Base-by-base conservation (phyloP, 148 eudicot species). In the Chenopodium suecicum region DNA sequence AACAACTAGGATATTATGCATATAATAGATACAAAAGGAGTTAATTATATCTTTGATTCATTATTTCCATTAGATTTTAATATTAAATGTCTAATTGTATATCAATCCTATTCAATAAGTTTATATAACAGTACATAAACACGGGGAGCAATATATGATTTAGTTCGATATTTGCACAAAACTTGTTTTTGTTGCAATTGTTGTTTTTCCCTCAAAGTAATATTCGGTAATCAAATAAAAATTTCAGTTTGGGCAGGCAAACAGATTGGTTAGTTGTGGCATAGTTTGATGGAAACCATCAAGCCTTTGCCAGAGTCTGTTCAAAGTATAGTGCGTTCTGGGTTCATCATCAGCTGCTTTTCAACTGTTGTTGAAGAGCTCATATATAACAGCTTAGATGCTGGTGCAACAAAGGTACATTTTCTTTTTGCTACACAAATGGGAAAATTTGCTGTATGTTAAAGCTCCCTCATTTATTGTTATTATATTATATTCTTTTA, bases 341-440 rank as follows among this genome's bases (percentile, higher is more conserved):
- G 97, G 23, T 82, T 89, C 74, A 85, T 96, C 79, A 77, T 96
- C 77, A 88, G 85, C 72, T 91, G 89, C 82, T 81, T 96, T 80
- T 82, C 91, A 17, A 90, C 92, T 76, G 88, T 94, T 82, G 98
- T 96, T 68, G 99, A 96, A 86, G 99, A 96, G 89, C 91, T 96
- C 75, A 85, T 96, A 58, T 92, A 88, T 82, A 96, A 96, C 88
- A 96, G 99, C 78, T 92, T 96, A 56, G 99, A 96, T 84, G 98
- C 99, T 48, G 93, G 97, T 76, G 92, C 99, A 76, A 90, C 89
- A 64, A 92, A 91, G 93, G 99, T 96, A 71, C n/a, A 12, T 16
- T 22, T 37, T 65, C 64, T 16, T 46, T 5, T 63, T 25, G 20
- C 8, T 47, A 46, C 31, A 48, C 13, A 3, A 25, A 3, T 25